Percentiles rank a stretch among this genome's conserved stretches.
Evolutionary conservation across 805 yeast genomes (phyloP).

Genomic region (Lachancea waltii): DNA sequence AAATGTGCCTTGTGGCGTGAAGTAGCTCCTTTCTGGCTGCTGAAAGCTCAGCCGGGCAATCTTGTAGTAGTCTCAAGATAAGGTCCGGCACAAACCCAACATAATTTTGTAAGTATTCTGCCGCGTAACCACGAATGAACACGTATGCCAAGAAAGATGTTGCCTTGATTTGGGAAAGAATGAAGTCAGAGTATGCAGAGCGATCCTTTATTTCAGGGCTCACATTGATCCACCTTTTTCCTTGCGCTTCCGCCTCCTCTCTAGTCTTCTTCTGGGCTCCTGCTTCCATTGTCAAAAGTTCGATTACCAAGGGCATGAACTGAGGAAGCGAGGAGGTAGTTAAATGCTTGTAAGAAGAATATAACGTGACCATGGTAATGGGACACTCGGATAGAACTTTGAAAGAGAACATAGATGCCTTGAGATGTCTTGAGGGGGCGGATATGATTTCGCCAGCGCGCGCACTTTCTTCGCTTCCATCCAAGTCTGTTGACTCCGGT

Average conservation of each 20-base stretch:
- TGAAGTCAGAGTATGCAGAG: slow-evolving; percentile 77
- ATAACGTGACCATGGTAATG: slow-evolving; percentile 87
- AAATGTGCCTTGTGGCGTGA: slow-evolving; percentile 92
- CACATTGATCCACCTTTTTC: slow-evolving; percentile 59
- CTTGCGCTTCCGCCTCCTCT: slow-evolving; percentile 46
- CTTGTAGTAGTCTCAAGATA: slow-evolving; percentile 78
- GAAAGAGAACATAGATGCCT: slow-evolving; percentile 72
- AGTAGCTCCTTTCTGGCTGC: slow-evolving; percentile 87
- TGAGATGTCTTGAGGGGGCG: slow-evolving; percentile 41
- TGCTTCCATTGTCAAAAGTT: slow-evolving; percentile 69
- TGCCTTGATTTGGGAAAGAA: slow-evolving; percentile 90
- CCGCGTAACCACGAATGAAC: slow-evolving; percentile 75
- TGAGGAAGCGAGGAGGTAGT: slow-evolving; percentile 64
- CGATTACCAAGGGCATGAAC: slow-evolving; percentile 77
- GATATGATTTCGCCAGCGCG: slow-evolving; percentile 8
- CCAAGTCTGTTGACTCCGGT: slow-evolving; percentile 7
- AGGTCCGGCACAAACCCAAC: slow-evolving; percentile 74
- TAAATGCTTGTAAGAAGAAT: slow-evolving; percentile 76
- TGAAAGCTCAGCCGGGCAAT: slow-evolving; percentile 90
- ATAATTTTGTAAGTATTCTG: slow-evolving; percentile 49
- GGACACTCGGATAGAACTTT: slow-evolving; percentile 95
- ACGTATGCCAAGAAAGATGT: slow-evolving; percentile 92
- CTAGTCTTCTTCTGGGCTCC: slow-evolving; percentile 71
- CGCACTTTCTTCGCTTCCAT: slow-evolving; percentile 6
- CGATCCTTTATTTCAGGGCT: slow-evolving; percentile 72